Percentiles rank a stretch among this genome's conserved stretches.
phyloP scores from a whole-genome alignment of 352 stramenopile species.

The Globisporangium polare region DNA sequence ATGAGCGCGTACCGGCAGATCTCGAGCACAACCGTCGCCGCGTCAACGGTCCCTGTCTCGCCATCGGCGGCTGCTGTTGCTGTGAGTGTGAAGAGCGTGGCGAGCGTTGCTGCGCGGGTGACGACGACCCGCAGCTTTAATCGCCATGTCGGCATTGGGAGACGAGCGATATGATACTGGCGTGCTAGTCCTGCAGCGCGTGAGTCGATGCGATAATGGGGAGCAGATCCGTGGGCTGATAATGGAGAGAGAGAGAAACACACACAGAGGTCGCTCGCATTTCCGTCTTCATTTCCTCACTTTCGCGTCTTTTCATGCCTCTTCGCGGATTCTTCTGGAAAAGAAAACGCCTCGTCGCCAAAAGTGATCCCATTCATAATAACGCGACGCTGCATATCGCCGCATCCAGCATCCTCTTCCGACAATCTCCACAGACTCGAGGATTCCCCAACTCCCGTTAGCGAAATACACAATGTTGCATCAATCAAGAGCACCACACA shows the following conservation, averaged over 20 bases:
- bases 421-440: no score
- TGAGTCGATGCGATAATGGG: not conserved
- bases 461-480: no score
- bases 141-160: conserved; percentile 1
- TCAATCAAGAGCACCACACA: no score
- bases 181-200: not conserved
- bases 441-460: no score
- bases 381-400: no score
- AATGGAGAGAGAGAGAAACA: not conserved
- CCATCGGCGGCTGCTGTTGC: not conserved
- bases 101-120: not conserved
- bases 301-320: not conserved
- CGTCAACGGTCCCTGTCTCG: not conserved
- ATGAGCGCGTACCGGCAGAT: conserved; percentile 47
- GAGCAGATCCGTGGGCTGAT: not conserved
- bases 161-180: not conserved
- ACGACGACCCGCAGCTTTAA: not conserved
- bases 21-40: conserved; percentile 15
- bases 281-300: not conserved
- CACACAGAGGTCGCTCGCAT: not conserved
- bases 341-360: not conserved
- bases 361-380: no score
- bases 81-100: not conserved
- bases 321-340: not conserved
- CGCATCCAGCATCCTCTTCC: no score